Evolutionary conservation across 2,329 filamentous ascomycete species (phyloP).

Genomic region (Ustulina deusta): DNA sequence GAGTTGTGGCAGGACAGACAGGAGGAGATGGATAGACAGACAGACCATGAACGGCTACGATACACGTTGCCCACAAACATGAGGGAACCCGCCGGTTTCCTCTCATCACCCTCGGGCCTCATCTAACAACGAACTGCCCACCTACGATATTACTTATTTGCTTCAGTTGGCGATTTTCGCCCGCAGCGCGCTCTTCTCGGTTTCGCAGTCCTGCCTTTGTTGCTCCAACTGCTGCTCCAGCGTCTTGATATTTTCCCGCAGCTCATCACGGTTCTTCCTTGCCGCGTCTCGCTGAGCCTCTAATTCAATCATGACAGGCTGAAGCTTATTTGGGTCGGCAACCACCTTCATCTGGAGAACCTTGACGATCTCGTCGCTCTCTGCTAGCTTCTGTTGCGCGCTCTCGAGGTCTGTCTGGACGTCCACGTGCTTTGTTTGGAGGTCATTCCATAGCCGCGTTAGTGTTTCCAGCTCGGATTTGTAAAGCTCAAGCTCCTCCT

Average conservation of each 20-base stretch:
- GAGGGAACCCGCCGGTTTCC: background rate
- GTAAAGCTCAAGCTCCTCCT: conserved; percentile 9
- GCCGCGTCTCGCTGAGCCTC: conserved; percentile 28
- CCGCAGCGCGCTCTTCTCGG: conserved; percentile 1
- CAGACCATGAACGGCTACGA: background rate
- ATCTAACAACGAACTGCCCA: background rate
- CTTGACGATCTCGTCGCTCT: background rate
- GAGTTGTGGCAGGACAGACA: background rate
- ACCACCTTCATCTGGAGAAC: conserved; percentile 23
- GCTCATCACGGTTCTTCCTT: background rate
- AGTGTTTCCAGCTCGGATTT: conserved; percentile 11
- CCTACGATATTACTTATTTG: background rate
- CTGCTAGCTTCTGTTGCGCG: conserved; percentile 4
- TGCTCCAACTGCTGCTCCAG: conserved; percentile 9
- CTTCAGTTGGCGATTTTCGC: background rate
- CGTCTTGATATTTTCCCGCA: background rate
- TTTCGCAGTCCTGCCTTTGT: background rate
- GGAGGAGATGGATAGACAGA: background rate
- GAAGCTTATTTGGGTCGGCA: conserved; percentile 18
- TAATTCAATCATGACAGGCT: conserved; percentile 18
- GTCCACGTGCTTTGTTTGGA: conserved; percentile 15
- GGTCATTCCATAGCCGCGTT: conserved; percentile 20
- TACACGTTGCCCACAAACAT: conserved; percentile 12
- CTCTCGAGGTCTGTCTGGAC: conserved; percentile 8
- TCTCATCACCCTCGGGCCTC: background rate